Percentiles rank a stretch among this genome's conserved stretches.
These are phyloP conservation scores for Amanita thiersii DNA, from an alignment of 768 basidiomycete genomes.

Conservation along the genomic window DNA sequence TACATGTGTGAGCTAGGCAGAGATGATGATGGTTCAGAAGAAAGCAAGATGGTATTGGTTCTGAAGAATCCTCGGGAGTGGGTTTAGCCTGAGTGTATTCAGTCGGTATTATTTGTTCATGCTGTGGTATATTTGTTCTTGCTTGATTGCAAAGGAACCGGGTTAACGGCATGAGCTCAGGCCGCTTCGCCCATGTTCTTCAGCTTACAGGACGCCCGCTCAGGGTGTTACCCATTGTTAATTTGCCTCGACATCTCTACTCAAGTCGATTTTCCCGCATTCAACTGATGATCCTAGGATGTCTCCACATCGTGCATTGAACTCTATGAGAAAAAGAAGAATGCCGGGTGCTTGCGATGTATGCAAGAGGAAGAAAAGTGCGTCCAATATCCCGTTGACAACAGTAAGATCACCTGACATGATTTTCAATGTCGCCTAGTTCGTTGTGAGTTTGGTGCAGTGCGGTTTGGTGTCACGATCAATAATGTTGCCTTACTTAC, in stretches of 20 bases:
- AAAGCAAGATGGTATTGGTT: conserved; percentile 53
- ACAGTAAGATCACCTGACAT: conserved; percentile 6
- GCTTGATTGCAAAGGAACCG: too few species aligned
- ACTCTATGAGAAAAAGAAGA: conserved; percentile 40
- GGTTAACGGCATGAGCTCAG: too few species aligned
- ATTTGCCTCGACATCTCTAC: too few species aligned
- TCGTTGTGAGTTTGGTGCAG: conserved; percentile 27
- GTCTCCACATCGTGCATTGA: not conserved
- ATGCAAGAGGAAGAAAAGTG: conserved; percentile 69
- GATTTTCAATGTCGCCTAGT: conserved; percentile 13
- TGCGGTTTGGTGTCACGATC: not conserved
- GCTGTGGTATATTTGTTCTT: too few species aligned
- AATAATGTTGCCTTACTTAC: conserved; percentile 11
- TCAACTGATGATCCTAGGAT: too few species aligned
- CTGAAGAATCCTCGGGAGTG: conserved; percentile 61
- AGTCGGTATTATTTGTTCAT: too few species aligned
- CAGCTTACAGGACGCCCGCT: too few species aligned
- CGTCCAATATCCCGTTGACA: conserved; percentile 12
- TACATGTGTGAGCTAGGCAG: conserved; percentile 79
- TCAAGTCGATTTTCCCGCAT: too few species aligned
- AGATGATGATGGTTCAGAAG: conserved; percentile 51
- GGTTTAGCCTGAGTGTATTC: too few species aligned
- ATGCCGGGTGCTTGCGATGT: conserved; percentile 66
- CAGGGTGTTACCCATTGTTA: too few species aligned
- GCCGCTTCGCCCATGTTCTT: too few species aligned